These are phyloP conservation scores for Pythium apleroticum DNA, from an alignment of 352 stramenopile genomes.

Conservation along the genomic window DNA sequence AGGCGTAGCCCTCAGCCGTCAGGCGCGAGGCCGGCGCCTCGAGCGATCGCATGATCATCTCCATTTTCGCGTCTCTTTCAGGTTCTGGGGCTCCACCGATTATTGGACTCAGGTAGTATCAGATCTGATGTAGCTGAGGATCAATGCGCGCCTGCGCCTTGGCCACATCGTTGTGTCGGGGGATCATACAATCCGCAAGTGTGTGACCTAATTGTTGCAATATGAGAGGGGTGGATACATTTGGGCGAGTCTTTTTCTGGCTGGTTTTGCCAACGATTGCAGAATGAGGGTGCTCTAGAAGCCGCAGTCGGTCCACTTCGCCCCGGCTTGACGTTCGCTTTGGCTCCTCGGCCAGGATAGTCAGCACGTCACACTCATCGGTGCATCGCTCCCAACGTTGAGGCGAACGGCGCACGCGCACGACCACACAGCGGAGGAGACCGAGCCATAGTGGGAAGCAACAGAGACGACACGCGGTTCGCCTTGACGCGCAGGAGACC, in stretches of 20 bases:
- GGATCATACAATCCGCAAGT: constrained; percentile 6
- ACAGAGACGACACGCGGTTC: neutral
- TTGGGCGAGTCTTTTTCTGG: neutral
- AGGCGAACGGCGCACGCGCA: neutral
- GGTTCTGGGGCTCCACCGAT: constrained; percentile 1
- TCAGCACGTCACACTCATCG: constrained; percentile 25
- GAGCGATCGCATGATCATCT: constrained; percentile 7
- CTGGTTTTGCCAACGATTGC: constrained; percentile 11
- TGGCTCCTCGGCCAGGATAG: constrained; percentile 8
- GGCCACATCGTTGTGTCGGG: constrained; percentile 1
- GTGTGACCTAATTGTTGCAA: constrained; percentile 27
- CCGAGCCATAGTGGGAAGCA: neutral
- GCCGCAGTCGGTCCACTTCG: neutral
- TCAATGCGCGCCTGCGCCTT: neutral
- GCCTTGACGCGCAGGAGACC: neutral
- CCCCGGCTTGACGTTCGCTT: constrained; percentile 5
- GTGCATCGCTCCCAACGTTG: neutral
- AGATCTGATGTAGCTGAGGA: constrained; percentile 17
- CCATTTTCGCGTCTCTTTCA: neutral
- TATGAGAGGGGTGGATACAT: constrained; percentile 24
- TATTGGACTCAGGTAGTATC: constrained; percentile 11
- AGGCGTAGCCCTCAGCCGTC: constrained; percentile 32
- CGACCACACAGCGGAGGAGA: neutral
- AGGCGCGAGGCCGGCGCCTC: constrained; percentile 28
- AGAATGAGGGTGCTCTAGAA: constrained; percentile 13